phyloP scores from a whole-genome alignment of 306 rosid species.

The Datisca glomerata region DNA sequence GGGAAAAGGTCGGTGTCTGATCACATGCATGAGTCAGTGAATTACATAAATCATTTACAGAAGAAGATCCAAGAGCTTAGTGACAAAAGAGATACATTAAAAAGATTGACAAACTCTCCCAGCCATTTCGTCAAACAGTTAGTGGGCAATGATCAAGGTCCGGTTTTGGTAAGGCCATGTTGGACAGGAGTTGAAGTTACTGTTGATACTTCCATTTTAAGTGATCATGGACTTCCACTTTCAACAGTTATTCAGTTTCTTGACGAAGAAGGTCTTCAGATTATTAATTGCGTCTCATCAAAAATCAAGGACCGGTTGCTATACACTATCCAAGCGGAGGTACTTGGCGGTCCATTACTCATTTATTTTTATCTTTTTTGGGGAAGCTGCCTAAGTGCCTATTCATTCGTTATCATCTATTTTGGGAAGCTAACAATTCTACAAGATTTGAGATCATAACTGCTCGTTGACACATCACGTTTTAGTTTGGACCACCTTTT shows the following conservation, averaged over 20 bases:
- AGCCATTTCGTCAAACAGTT: not conserved
- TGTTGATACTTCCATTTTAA: slow-evolving; percentile 16
- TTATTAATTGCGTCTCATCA: slow-evolving; percentile 20
- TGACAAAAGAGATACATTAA: slow-evolving; percentile 24
- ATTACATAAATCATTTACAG: slow-evolving; percentile 22
- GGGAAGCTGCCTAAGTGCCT: too few species aligned
- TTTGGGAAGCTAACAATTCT: too few species aligned
- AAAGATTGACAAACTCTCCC: not conserved
- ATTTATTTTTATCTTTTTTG: too few species aligned
- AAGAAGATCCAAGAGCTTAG: slow-evolving; percentile 16
- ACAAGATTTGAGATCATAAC: too few species aligned
- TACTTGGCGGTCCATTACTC: too few species aligned
- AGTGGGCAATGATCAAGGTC: not conserved
- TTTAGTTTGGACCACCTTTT: too few species aligned
- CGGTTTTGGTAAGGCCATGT: slow-evolving; percentile 6
- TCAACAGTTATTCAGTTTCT: slow-evolving; percentile 20
- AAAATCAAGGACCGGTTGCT: slow-evolving; percentile 18
- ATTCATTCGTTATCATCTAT: too few species aligned
- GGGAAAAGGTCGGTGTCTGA: slow-evolving; percentile 38
- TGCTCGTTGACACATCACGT: too few species aligned
- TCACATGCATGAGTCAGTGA: slow-evolving; percentile 23
- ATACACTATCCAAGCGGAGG: slow-evolving; percentile 31
- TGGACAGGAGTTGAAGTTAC: slow-evolving; percentile 22
- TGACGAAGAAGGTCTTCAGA: slow-evolving; percentile 19
- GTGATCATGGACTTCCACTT: slow-evolving; percentile 24